Base-by-base conservation (phyloP, 1,284 basidiomycete genomes). In the Apiotrichum gracile region DNA sequence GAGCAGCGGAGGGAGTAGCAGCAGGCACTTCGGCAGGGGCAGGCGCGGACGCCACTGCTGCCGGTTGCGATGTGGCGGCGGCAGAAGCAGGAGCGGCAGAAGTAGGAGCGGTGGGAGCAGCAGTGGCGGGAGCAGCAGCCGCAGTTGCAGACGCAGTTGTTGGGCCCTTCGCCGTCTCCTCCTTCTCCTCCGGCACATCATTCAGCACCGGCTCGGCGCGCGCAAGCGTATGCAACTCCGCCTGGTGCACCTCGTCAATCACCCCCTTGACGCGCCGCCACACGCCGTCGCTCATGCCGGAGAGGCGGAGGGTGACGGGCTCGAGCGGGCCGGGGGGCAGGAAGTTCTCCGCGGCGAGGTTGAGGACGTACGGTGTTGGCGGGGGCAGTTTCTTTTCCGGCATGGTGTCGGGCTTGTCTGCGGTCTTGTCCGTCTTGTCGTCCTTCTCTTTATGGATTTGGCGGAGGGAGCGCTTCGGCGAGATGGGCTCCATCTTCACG, bases 251-350 rank as follows among this genome's bases (percentile, higher is more conserved):
- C 3, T 59, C 49, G 7, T 58, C 58, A 24, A 63, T 55, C 6
- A 73, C 56, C 2, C 25, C 45, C 54, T 64, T 67, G 44, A 73
- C 62, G 35, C 57, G 62, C 16, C 41, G 26, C 71, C 71, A 73
- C 0, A 59, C 50, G 1, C 47, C 41, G 48, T 73, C 69, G 10
- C 61, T 54, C 5, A 73, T 46, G 7, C 58, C 67, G 3, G 45
- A 49, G 9, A 73, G 52, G 12, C 67, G 56, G 33, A 73, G 67
- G 0, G 71, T 70, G 29, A 69, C 52, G 5, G 68, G 63, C 31
- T 65, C 61, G 2, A 71, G 52, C 9, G 48, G 17, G 1, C 65
- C 65, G 2, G 39, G 13, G 3, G 68, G 66, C 9, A 69, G 38
- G 47, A 66, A 67, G n/a, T 59, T 51, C 40, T 66, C 60, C 0